Evolutionary conservation across 305 asterid species (phyloP), one percentile per base, ranked within the genome.

Genomic region (Fraxinus ornus): DNA sequence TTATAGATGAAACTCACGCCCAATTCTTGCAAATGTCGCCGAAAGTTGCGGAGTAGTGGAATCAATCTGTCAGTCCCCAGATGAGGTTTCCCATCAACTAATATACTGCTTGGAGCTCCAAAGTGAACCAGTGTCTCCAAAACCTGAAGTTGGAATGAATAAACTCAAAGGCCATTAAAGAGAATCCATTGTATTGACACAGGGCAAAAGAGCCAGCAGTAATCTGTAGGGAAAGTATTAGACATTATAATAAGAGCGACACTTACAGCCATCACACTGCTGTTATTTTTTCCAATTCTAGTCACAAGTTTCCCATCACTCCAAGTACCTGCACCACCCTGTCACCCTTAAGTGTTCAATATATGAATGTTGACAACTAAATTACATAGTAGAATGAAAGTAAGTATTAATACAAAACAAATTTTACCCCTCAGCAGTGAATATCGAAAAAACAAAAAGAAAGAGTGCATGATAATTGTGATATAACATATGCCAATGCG

Each of bases 321-420:
- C 99, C 99, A 97, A 87, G 64, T 55, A 55, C 64, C 99, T 97
- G 99, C 99, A 93, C 99, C 98, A 92, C 99, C 99, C 98, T 97
- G 99, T 89, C 87, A 92, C 79, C 85, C 91, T 90, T 97, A 92
- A 97, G 98, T 91, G 91, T 92, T 89, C 81, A 84, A 88, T 88
- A 88, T 85, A 86, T 83, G 81, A 82, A 87, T 82, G 88, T 74
- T 24, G 73, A 47, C 79, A 78, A 82, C 68, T 73, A 83, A 87
- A 75, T 41, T 74, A 77, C 57, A 81, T 33, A 33, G 21, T 0
- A 72, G 76, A 72, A 72, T 5, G 10, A 33, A 72, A 72, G 28
- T 72, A 33, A 72, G 76, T 62, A 62, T 7, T 62, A 62, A 62
- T 22, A 22, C 71, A 62, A 8, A 62, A 62, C 37, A 68, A 13